phyloP scores from a whole-genome alignment of 805 yeast species.

The Trichomonascus vanleenenianus region DNA sequence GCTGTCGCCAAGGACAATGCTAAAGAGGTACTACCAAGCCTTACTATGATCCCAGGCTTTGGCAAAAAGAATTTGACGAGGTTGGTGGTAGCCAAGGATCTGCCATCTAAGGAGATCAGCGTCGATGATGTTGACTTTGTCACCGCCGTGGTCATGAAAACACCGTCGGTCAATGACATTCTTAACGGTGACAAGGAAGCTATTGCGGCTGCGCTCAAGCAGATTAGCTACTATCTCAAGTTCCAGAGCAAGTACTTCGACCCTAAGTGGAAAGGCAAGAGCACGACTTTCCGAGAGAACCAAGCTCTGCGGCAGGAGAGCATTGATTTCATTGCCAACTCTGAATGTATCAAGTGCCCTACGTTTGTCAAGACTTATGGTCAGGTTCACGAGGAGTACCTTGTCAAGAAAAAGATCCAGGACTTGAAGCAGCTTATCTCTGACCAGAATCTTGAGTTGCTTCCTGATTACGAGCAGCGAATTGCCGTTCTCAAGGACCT shows the following conservation, averaged over 20 bases:
- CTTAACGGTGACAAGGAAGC: background rate
- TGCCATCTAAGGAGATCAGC: constrained; percentile 5
- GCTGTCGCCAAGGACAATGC: background rate
- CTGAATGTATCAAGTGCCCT: constrained; percentile 31
- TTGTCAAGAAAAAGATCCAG: constrained; percentile 44
- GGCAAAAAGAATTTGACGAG: constrained; percentile 4
- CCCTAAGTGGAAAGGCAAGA: constrained; percentile 32
- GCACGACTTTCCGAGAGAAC: constrained; percentile 15
- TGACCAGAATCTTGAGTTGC: constrained; percentile 78
- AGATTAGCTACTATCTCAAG: constrained; percentile 1
- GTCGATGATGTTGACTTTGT: constrained; percentile 7
- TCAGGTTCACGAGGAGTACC: constrained; percentile 39
- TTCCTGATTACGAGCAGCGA: constrained; percentile 93
- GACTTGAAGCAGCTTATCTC: constrained; percentile 56
- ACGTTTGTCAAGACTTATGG: constrained; percentile 39
- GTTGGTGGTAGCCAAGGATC: background rate
- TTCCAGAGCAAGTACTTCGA: constrained; percentile 27
- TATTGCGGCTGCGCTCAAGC: background rate
- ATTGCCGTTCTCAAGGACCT: constrained; percentile 66
- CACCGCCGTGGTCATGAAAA: constrained; percentile 1
- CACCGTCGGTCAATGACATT: background rate
- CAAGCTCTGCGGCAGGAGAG: constrained; percentile 30
- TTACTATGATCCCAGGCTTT: constrained; percentile 6
- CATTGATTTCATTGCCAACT: constrained; percentile 27
- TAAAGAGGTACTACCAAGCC: constrained; percentile 4